Evolutionary conservation across 208 protist genomes (phyloP).

Genomic region (Trypanosoma mega): DNA sequence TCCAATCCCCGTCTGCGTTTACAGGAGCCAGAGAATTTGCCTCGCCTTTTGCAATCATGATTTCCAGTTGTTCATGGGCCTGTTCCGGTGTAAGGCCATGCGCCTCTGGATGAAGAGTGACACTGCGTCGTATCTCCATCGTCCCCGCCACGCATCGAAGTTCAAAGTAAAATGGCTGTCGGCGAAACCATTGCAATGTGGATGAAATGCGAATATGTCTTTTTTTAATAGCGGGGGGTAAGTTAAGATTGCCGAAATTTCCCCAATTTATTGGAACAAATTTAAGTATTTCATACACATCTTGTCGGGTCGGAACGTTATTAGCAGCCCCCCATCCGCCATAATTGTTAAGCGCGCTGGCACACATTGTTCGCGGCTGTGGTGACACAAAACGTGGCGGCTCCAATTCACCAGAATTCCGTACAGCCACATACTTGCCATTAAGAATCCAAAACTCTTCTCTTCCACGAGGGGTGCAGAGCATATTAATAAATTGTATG

Average conservation of each 20-base stretch:
- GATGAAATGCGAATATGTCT: conserved; percentile 63
- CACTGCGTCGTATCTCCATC: conserved; percentile 70
- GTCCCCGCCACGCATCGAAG: conserved; percentile 66
- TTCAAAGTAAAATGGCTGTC: conserved; percentile 87
- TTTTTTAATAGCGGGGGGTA: conserved; percentile 53
- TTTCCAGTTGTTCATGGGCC: conserved; percentile 53
- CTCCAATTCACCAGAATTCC: conserved; percentile 25
- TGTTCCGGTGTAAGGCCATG: conserved; percentile 67
- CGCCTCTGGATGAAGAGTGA: conserved; percentile 75
- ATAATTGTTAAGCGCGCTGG: conserved; percentile 51
- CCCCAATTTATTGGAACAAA: conserved; percentile 87
- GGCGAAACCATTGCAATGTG: conserved; percentile 69
- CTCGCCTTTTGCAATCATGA: conserved; percentile 51
- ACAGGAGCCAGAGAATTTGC: conserved; percentile 67
- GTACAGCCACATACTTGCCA: conserved; percentile 37
- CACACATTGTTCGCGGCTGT: conserved; percentile 27
- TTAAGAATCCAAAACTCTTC: conserved; percentile 33
- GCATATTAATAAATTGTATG: conserved; percentile 16
- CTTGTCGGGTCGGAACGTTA: conserved; percentile 59
- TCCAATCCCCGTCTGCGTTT: conserved; percentile 30
- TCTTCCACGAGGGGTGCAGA: conserved; percentile 7
- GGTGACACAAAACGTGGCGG: conserved; percentile 47
- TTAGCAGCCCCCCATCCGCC: conserved; percentile 59
- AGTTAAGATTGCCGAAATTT: conserved; percentile 55
- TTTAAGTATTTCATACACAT: conserved; percentile 80